phyloP scores from a whole-genome alignment of 495 filamentous ascomycete species.

The Aspergillus biplanus region DNA sequence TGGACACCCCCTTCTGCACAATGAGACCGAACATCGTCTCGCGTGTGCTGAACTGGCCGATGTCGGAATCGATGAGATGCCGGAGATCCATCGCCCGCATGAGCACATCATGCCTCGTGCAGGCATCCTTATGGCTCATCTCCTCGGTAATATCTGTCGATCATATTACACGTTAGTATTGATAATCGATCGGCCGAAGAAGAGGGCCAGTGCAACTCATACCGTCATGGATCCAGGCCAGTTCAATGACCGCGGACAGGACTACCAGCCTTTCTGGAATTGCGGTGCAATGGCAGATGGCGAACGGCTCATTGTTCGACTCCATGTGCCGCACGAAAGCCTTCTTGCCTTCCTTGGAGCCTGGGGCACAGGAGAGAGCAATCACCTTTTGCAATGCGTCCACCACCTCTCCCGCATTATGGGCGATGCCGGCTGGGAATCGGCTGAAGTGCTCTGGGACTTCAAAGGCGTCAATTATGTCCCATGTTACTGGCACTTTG shows the following conservation, averaged over 20 bases:
- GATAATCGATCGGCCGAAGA: background rate
- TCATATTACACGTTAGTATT: background rate
- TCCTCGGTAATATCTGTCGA: conserved; percentile 8
- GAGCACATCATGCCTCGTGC: background rate
- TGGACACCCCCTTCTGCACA: background rate
- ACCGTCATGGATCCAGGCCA: conserved; percentile 12
- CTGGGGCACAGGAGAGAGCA: background rate
- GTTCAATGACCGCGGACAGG: background rate
- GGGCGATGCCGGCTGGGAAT: conserved; percentile 1
- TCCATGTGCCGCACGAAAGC: conserved; percentile 10
- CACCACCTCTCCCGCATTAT: background rate
- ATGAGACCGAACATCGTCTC: background rate
- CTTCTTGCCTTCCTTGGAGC: conserved; percentile 1
- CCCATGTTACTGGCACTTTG: background rate
- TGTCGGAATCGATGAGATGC: conserved; percentile 1
- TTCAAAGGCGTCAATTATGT: background rate
- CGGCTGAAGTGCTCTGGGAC: background rate
- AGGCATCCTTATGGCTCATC: background rate
- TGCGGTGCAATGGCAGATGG: conserved; percentile 16
- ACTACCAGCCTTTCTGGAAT: conserved; percentile 13
- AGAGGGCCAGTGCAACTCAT: background rate
- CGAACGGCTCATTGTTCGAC: background rate
- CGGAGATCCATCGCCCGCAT: background rate
- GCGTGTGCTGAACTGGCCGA: background rate
- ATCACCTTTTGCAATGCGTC: background rate